Evolutionary conservation across 2,329 filamentous ascomycete genomes (phyloP), one percentile per base, ranked within the genome.

Genomic region (Cucurbitaria berberidis): DNA sequence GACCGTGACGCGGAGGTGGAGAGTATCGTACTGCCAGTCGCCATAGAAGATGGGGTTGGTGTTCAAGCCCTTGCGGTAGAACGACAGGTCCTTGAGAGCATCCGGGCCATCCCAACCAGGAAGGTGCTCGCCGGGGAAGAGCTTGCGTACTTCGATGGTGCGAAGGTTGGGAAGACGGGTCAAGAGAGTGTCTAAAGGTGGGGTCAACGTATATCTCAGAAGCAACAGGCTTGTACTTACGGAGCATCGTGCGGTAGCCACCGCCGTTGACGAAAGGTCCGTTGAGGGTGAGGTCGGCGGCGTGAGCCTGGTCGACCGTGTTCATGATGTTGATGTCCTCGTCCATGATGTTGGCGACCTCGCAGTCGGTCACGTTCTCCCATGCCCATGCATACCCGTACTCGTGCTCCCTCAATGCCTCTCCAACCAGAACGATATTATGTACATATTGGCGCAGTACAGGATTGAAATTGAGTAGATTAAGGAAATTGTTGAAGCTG

Each of bases 1-100:
- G 4, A 45, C 34, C 7, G 57, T 64, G 36, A 57, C 38, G 11
- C 59, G 44, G 5, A 34, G 34, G 29, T 66, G 54, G 2, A 48
- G 7, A 9, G 38, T 58, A 8, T 66, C 64, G 45, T 67, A 66
- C 47, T 63, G 50, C 51, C 55, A 66, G 30, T 55, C 53, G 9
- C 56, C 61, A 27, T 66, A 67, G 51, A 52, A 62, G 41, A 63
- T 49, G 10, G 35, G 1, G 2, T 59, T 57, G 22, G 46, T 50
- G 19, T 55, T 41, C 10, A 63, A 35, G 6, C 18, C 19, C 0
- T 48, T n/a, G 3, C 21, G 30, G 40, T 58, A 61, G 44, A 55
- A 64, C 1, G 64, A 66, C 7, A 67, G 34, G 2, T 49, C 7
- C 29, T 53, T 41, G 26, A 66, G 39, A 7, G 45, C 21, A 3